Percentiles rank a stretch among this genome's conserved stretches.
Evolutionary conservation across 805 yeast genomes (phyloP).

Genomic region (Ogataea methanolica): DNA sequence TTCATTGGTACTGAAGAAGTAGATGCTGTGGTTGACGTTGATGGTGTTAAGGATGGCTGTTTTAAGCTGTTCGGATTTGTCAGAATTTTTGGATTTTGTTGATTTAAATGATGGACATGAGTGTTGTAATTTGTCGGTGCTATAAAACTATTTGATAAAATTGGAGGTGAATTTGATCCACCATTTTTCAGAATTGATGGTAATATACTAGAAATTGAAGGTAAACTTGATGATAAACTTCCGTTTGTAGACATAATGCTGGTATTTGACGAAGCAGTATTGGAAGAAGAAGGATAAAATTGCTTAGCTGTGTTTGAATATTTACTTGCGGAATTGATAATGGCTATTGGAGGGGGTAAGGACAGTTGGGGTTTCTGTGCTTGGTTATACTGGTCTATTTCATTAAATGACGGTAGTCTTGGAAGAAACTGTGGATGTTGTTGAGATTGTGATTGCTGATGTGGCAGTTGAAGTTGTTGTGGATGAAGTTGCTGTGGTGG

Average conservation of each 20-base stretch:
- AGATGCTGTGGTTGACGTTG: neutral
- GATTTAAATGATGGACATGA: neutral
- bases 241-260: too few relatives aligned
- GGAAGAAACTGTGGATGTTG: neutral
- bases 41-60: neutral
- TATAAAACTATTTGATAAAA: neutral
- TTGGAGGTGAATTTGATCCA: neutral
- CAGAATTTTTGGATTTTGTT: neutral
- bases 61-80: neutral
- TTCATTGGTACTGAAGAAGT: too few relatives aligned
- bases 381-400: neutral
- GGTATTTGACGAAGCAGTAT: neutral
- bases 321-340: neutral
- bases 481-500: too few relatives aligned
- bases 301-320: too few relatives aligned
- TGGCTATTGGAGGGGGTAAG: neutral
- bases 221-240: neutral
- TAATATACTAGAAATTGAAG: neutral
- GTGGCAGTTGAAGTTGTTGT: too few relatives aligned
- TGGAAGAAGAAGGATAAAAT: neutral
- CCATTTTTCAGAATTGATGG: neutral
- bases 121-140: neutral
- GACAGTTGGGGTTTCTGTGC: neutral
- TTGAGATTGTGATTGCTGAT: neutral
- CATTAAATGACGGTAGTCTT: neutral